Base-by-base conservation (phyloP, 305 asterid species). In the Fraxinus sp. region DNA sequence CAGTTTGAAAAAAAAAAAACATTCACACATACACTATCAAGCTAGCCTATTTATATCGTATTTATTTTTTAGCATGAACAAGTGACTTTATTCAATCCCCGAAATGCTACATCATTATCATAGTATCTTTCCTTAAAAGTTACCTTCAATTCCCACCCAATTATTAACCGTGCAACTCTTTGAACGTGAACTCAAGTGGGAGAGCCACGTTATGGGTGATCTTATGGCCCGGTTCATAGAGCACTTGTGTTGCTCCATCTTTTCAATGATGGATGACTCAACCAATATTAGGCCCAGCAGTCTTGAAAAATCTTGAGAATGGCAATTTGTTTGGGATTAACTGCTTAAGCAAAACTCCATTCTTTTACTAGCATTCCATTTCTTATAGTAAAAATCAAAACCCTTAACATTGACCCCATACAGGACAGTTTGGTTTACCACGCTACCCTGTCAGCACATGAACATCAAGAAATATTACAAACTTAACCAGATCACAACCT, bases 401-500 rank as follows among this genome's bases (percentile, higher is more conserved):
- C 62, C 62, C 22, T 52, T 52, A 4, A 16, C 62, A 52, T 52
- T 52, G 22, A 52, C 22, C 22, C 62, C 5, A 46, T 4, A 46
- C 57, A 46, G 57, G 39, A 7, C 11, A 28, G 76, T 70, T 30
- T 4, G 76, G 76, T 70, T 66, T 70, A 32, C 76, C 76, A 70
- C 76, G 32, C 76, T 11, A 3, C 75, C 41, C 20, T 11, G 22
- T 7, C 43, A 32, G 36, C 10, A 14, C 75, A 70, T 13, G 39
- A 70, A 70, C 20, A 71, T 71, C 30, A 16, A 70, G 76, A 4
- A 14, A 30, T 22, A 35, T 14, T 33, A 16, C 11, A 80, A 73
- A 73, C 77, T 77, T 39, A 75, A 46, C 59, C 41, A 81, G 43
- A 37, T 10, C 75, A 81, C 39, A 39, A 35, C 37, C 59, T 85